Evolutionary conservation across 495 filamentous ascomycete species (phyloP).

Genomic region (Penicillium cinerascens): DNA sequence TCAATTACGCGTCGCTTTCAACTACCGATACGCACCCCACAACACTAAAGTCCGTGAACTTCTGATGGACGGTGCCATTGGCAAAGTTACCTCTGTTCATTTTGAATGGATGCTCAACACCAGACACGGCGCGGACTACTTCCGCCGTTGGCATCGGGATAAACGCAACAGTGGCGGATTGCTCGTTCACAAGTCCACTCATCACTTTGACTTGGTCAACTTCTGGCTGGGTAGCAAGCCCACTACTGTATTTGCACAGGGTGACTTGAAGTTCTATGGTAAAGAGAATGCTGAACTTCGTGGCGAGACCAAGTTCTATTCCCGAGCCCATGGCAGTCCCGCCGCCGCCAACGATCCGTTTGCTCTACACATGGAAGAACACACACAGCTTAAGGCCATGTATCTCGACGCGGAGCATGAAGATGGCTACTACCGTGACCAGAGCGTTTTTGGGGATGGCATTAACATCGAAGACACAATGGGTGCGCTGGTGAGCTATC

Average conservation of each 20-base stretch:
- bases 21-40: constrained; percentile 36
- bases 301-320: constrained; percentile 30
- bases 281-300: constrained; percentile 33
- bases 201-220: constrained; percentile 36
- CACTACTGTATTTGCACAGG: constrained; percentile 29
- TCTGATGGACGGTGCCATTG: constrained; percentile 48
- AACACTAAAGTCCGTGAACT: constrained; percentile 39
- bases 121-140: constrained; percentile 57
- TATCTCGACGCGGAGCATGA: constrained; percentile 58
- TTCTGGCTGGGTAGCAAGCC: constrained; percentile 30
- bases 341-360: constrained; percentile 35
- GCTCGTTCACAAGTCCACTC: constrained; percentile 34
- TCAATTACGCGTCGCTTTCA: constrained; percentile 30
- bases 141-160: constrained; percentile 60
- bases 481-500: constrained; percentile 54
- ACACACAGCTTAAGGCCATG: constrained; percentile 49
- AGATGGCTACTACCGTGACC: constrained; percentile 55
- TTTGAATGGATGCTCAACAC: constrained; percentile 61
- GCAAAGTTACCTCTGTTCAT: constrained; percentile 51
- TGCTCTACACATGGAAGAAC: constrained; percentile 47
- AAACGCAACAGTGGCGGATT: constrained; percentile 54
- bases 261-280: constrained; percentile 34
- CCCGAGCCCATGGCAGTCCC: constrained; percentile 26
- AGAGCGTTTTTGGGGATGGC: constrained; percentile 57
- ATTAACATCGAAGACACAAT: constrained; percentile 61